Evolutionary conservation across 352 stramenopile genomes (phyloP).

Genomic region (Elongisporangium prolatum): DNA sequence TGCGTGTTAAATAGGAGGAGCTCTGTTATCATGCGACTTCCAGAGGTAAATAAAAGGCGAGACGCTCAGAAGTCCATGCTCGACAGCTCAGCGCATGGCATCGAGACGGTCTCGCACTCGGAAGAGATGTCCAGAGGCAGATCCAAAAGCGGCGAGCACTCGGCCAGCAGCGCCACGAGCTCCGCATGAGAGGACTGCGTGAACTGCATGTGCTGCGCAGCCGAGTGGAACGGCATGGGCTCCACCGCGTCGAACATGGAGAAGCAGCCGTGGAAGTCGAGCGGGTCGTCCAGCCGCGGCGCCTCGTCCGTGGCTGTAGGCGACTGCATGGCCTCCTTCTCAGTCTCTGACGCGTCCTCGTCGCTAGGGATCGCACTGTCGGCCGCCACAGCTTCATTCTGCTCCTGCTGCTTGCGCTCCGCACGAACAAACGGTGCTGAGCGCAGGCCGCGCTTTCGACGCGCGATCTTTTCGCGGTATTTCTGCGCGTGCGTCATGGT

Average conservation of each 20-base stretch:
- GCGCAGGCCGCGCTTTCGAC: constrained; percentile 37
- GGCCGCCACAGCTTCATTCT: neutral
- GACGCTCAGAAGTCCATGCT: neutral
- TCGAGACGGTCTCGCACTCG: neutral
- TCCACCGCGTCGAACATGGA: neutral
- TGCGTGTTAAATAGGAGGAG: too few species aligned
- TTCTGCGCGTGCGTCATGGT: constrained; percentile 95
- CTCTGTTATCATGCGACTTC: too few species aligned
- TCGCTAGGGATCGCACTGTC: neutral
- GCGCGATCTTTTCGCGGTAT: constrained; percentile 77
- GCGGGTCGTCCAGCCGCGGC: constrained; percentile 13
- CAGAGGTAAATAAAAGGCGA: too few species aligned
- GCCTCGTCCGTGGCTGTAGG: constrained; percentile 1
- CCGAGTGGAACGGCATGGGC: neutral
- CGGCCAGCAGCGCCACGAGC: neutral
- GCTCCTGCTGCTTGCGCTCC: neutral
- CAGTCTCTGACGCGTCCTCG: neutral
- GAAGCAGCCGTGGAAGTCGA: constrained; percentile 30
- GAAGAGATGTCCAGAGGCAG: neutral
- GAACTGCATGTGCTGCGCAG: neutral
- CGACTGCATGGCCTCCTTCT: neutral
- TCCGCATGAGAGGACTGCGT: neutral
- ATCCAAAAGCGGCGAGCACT: neutral
- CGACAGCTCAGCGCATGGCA: neutral
- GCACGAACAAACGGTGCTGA: neutral